Base-by-base conservation (phyloP, 2,329 filamentous ascomycete genomes). In the Ceratocystis ficicola region DNA sequence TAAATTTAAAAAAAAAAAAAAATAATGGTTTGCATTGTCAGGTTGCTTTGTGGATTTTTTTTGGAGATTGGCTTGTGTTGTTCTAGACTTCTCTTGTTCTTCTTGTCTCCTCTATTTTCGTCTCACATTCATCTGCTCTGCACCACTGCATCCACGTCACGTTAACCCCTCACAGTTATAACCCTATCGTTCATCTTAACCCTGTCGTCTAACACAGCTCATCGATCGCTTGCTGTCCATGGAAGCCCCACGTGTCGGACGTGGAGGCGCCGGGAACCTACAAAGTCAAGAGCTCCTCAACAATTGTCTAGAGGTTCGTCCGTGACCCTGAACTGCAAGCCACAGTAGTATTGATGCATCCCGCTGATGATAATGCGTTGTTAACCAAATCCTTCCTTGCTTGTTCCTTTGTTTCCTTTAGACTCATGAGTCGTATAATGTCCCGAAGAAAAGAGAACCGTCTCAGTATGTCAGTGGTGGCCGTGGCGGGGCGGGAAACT, bases 241-340 rank as follows among this genome's bases (percentile, higher is more conserved):
- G 63, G 32, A 64, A 28, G 32, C 63, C 30, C 32, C 30, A 28
- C 63, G 59, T 30, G 52, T 64, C 32, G 84, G 85, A 66, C 81
- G 85, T 62, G 85, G 85, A 65, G 85, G 85, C 62, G 84, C 84
- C 5, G 85, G 85, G 64, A 87, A 87, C 74, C 85, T 81, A 72
- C 80, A 79, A 71, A 77, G 77, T 71, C 77, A 82, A 32, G 20
- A 64, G 32, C 59, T 44, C 28, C 12, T 44, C 50, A 44, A 57
- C n/a, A 77, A 81, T 36, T 76, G 73, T 59, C 71, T 72, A 65
- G 76, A 74, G 68, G 72, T 72, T 67, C 69, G 67, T 66, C 59
- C 17, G 30, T 36, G 55, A 28, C 30, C 55, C 55, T 25, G 32
- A 30, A n/a, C 57, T 30, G 28, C 28, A 59, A 20, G 10, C 22